phyloP scores from a whole-genome alignment of 2,329 filamentous ascomycete genomes.

The Talaromyces islandicus region DNA sequence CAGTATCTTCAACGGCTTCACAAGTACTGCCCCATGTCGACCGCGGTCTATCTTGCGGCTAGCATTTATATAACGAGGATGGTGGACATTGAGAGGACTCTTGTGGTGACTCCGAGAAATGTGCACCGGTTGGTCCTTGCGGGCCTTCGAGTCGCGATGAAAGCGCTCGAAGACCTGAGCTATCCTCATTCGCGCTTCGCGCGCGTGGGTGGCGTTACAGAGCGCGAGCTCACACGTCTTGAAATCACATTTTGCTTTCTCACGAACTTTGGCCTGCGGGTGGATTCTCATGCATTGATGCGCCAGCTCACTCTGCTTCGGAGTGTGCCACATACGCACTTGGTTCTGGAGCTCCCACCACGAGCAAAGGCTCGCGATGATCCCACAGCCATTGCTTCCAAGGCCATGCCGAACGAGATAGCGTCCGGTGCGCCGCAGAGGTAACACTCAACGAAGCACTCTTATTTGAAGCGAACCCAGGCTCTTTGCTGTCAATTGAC shows the following conservation, averaged over 20 bases:
- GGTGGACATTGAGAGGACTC: conserved; percentile 67
- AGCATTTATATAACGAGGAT: conserved; percentile 82
- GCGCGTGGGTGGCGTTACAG: conserved; percentile 80
- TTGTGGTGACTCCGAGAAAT: conserved; percentile 76
- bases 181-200: conserved; percentile 81
- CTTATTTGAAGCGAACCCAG: background rate
- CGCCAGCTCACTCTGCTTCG: conserved; percentile 42
- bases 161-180: conserved; percentile 86
- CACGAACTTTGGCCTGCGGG: conserved; percentile 73
- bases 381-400: conserved; percentile 2
- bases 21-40: conserved; percentile 86
- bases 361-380: background rate
- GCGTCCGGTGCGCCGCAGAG: background rate
- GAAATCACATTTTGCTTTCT: conserved; percentile 88
- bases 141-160: conserved; percentile 81
- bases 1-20: conserved; percentile 85
- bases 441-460: background rate
- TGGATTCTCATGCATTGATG: conserved; percentile 52
- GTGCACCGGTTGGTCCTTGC: conserved; percentile 82
- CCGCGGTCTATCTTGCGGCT: conserved; percentile 85
- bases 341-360: background rate
- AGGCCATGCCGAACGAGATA: background rate
- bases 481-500: background rate
- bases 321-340: background rate
- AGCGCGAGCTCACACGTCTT: conserved; percentile 70